Percentiles rank a stretch among this genome's conserved stretches.
phyloP scores from a whole-genome alignment of 805 yeast genomes.

The Crinitomyces ghanaensis region DNA sequence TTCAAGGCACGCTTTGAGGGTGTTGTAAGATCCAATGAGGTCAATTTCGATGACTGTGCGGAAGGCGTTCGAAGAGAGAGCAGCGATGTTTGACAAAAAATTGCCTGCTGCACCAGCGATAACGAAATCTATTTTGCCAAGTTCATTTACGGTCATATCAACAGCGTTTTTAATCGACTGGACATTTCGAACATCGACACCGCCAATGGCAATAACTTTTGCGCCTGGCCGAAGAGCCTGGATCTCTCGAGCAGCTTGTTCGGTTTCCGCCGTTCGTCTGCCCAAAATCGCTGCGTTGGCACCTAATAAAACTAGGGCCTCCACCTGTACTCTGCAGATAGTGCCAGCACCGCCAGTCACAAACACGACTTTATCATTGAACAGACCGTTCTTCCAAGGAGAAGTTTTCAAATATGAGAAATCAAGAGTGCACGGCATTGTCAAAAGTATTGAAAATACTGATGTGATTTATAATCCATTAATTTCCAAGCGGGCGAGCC shows the following conservation, averaged over 20 bases:
- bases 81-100: slow-evolving; percentile 69
- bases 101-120: slow-evolving; percentile 97
- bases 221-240: slow-evolving; percentile 44
- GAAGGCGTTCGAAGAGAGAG: slow-evolving; percentile 75
- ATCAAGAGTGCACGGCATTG: slow-evolving; percentile 11
- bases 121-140: slow-evolving; percentile 76
- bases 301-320: slow-evolving; percentile 72
- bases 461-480: too few relatives aligned
- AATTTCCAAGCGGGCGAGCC: too few relatives aligned
- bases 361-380: slow-evolving; percentile 75
- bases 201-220: slow-evolving; percentile 58
- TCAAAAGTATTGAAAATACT: slow-evolving; percentile 1
- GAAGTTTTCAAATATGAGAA: slow-evolving; percentile 17
- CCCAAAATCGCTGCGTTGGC: slow-evolving; percentile 84
- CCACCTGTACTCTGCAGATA: slow-evolving; percentile 84
- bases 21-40: slow-evolving; percentile 77
- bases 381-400: slow-evolving; percentile 45
- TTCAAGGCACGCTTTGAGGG: slow-evolving; percentile 69
- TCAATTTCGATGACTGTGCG: slow-evolving; percentile 81
- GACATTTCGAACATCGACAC: slow-evolving; percentile 68
- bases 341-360: slow-evolving; percentile 96
- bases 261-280: slow-evolving; percentile 57
- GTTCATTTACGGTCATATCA: slow-evolving; percentile 45
- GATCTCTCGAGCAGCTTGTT: slow-evolving; percentile 56
- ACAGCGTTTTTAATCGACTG: slow-evolving; percentile 53